phyloP scores from a whole-genome alignment of 2,329 filamentous ascomycete species.

The Hirsutella thompsonii region DNA sequence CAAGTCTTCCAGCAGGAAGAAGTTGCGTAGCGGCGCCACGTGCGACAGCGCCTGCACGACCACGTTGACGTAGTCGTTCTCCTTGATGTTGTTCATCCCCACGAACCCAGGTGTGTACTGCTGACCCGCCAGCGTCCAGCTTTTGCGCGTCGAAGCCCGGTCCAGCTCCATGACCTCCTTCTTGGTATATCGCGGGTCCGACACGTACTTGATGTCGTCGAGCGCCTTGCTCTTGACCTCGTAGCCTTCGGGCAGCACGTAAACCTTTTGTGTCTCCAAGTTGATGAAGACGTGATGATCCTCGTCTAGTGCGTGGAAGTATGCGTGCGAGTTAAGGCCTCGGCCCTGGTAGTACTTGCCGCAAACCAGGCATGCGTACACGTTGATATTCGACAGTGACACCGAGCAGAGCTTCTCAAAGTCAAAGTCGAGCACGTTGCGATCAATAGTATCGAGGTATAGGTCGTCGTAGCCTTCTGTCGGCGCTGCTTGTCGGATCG shows the following conservation, averaged over 20 bases:
- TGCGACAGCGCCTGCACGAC: conserved; percentile 86
- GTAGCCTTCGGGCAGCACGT: conserved; percentile 89
- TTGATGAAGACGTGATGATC: conserved; percentile 98
- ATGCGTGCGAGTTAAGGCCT: conserved; percentile 88
- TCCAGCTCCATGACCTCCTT: conserved; percentile 73
- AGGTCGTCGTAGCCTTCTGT: conserved; percentile 86
- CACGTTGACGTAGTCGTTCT: conserved; percentile 97
- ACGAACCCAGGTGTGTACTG: conserved; percentile 90
- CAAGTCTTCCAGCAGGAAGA: conserved; percentile 78
- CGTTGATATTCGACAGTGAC: conserved; percentile 94
- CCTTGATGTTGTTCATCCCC: conserved; percentile 99
- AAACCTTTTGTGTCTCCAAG: conserved; percentile 84
- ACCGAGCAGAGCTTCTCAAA: conserved; percentile 98
- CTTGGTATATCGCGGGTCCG: conserved; percentile 75
- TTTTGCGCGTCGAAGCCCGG: conserved; percentile 40
- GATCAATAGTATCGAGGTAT: conserved; percentile 94
- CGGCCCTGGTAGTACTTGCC: conserved; percentile 96
- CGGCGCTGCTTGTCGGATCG: conserved; percentile 61
- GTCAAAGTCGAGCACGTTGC: conserved; percentile 88
- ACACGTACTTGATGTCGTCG: conserved; percentile 96
- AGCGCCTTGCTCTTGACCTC: conserved; percentile 90
- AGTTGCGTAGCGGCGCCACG: conserved; percentile 80
- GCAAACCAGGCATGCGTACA: conserved; percentile 94
- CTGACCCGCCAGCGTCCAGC: conserved; percentile 70
- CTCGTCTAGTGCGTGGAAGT: conserved; percentile 92